Conservation (phyloP, 768 basidiomycete genomes). For the Roridomyces roridus region DNA sequence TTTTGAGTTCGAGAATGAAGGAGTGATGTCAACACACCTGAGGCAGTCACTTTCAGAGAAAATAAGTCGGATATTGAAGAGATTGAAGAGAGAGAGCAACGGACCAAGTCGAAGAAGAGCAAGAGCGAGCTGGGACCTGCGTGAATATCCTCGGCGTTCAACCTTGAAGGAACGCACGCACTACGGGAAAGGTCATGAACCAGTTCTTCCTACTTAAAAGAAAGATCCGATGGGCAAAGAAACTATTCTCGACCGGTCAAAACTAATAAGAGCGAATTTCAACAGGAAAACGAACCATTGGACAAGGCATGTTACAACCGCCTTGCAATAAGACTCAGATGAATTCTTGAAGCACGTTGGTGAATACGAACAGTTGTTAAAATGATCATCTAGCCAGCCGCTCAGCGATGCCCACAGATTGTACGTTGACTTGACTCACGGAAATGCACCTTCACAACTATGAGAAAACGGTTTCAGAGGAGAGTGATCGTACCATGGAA, state of each 20-base stretch:
- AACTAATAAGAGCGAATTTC: neutral
- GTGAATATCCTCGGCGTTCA: no score
- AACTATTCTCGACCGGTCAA: no score
- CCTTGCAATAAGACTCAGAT: slow-evolving; percentile 27
- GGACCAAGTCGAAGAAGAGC: no score
- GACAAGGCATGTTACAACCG: slow-evolving; percentile 46
- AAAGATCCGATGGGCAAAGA: slow-evolving; percentile 42
- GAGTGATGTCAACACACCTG: no score
- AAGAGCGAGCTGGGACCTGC: no score
- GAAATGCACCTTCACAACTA: slow-evolving; percentile 14
- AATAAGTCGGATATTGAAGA: no score
- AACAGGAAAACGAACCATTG: slow-evolving; percentile 45
- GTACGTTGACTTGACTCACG: slow-evolving; percentile 11
- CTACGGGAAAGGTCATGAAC: slow-evolving; percentile 29
- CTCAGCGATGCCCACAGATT: slow-evolving; percentile 7
- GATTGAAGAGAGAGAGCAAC: no score
- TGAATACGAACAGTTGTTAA: slow-evolving; percentile 34
- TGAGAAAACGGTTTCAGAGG: no score
- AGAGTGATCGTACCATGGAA: no score
- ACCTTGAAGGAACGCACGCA: slow-evolving; percentile 6
- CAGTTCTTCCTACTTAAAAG: slow-evolving; percentile 34
- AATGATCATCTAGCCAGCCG: slow-evolving; percentile 27
- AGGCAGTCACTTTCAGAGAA: no score
- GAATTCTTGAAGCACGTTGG: no score
- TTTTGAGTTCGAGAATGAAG: no score